Conservation (phyloP, 169 alveolate genomes). For the Eimeria sp. region DNA sequence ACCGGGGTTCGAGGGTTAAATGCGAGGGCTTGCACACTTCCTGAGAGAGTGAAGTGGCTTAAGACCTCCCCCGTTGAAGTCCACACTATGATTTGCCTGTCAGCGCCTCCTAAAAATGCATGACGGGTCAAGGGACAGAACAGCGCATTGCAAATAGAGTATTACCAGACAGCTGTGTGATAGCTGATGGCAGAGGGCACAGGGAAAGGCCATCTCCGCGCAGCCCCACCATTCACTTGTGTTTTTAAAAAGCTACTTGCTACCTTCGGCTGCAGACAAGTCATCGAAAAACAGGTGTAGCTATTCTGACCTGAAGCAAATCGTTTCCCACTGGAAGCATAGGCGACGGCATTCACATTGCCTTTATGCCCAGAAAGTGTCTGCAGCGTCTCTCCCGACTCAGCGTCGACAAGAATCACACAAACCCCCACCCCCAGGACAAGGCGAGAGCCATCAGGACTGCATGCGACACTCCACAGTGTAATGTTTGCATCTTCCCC, state of each 20-base stretch:
- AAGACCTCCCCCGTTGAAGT: slow-evolving; percentile 88
- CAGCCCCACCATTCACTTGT: not conserved
- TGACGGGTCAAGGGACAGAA: not conserved
- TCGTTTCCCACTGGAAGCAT: slow-evolving; percentile 91
- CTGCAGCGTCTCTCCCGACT: slow-evolving; percentile 83
- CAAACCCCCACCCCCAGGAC: slow-evolving; percentile 85
- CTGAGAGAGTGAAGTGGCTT: slow-evolving; percentile 87
- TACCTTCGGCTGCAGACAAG: not conserved
- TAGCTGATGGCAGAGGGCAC: not conserved
- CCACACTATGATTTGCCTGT: slow-evolving; percentile 89
- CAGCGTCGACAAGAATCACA: slow-evolving; percentile 84
- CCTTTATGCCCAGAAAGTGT: slow-evolving; percentile 87
- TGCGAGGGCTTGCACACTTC: slow-evolving; percentile 89
- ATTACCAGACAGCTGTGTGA: not conserved
- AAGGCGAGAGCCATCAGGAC: slow-evolving; percentile 86
- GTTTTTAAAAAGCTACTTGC: not conserved
- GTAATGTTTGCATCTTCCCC: slow-evolving; percentile 80
- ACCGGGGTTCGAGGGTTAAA: slow-evolving; percentile 90
- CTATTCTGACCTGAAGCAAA: slow-evolving; percentile 94
- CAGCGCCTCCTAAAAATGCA: slow-evolving; percentile 86
- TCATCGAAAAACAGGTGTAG: not conserved
- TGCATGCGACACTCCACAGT: slow-evolving; percentile 86
- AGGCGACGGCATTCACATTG: slow-evolving; percentile 91
- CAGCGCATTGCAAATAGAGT: not conserved
- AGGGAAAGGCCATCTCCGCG: not conserved